Base-by-base conservation (phyloP, 768 basidiomycete species). In the Serendipita sp. region DNA sequence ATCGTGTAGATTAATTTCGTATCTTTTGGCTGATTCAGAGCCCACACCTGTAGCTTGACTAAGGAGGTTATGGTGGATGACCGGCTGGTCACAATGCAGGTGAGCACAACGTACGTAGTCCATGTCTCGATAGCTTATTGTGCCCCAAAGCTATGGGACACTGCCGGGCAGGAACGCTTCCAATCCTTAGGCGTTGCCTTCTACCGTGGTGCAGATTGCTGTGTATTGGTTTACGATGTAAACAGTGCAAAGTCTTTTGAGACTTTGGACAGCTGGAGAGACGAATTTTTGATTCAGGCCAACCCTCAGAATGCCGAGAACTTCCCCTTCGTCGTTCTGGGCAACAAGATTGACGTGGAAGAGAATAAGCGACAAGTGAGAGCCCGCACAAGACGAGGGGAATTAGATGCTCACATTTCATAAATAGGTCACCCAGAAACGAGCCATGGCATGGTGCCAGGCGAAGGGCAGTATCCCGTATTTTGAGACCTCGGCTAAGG, bases 261-360 rank as follows among this genome's bases (percentile, higher is more conserved):
- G 75, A 94, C 95, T 28, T 81, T 99, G 53, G 96, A 98, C 75
- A 94, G 92, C 71, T 99, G 96, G 96, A 82, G 96, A 65, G 96
- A 99, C 74, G 96, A 99, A 74, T 99, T 99, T 75, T 82, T 99
- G 68, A 96, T 99, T 69, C 88, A 99, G 77, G 96, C 96, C 11
- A 93, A 90, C 71, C 96, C 96, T 48, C 92, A 95, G 72, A 95
- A 98, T 73, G 94, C 96, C 42, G 96, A 98, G 80, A 97, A 97
- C 78, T 99, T 99, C 74, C 96, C 96, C 3, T 99, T 99, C 70
- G 94, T 99, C 62, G 95, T 99, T 13, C 76, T 99, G 64, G 96
- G 96, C n/a, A 99, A 99, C 78, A 99, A 99, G 90, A 95, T 99
- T 72, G 96, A 99, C 72, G 90, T 97, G 70, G 96, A 98, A 76